Evolutionary conservation across 441 rosid genomes (phyloP).

Genomic region (Arabidopsis hybrid): DNA sequence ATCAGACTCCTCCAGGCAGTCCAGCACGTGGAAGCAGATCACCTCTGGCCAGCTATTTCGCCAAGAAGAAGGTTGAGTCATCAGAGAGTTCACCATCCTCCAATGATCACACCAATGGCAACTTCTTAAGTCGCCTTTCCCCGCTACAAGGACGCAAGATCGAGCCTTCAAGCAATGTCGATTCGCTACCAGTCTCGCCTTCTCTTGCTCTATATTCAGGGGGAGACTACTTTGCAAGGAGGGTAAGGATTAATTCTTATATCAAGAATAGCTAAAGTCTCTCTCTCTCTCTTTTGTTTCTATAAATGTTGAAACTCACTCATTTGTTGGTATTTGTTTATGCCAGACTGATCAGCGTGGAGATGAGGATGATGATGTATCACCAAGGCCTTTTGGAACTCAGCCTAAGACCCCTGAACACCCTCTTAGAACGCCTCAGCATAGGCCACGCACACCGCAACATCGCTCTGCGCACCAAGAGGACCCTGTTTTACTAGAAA

Average conservation of each 20-base stretch:
- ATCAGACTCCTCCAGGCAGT: conserved; percentile 31
- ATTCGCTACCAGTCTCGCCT: conserved; percentile 39
- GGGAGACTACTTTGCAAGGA: conserved; percentile 38
- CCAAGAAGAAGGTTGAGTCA: conserved; percentile 41
- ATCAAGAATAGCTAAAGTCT: background rate
- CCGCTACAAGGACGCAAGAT: conserved; percentile 30
- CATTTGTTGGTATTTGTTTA: conserved; percentile 9
- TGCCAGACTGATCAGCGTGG: conserved; percentile 15
- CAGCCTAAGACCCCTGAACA: conserved; percentile 44
- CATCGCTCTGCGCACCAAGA: conserved; percentile 24
- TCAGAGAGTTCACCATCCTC: conserved; percentile 30
- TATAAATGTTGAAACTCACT: conserved; percentile 24
- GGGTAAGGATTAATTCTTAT: conserved; percentile 19
- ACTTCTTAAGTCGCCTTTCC: conserved; percentile 43
- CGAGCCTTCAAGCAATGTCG: conserved; percentile 15
- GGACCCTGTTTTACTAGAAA: conserved; percentile 15
- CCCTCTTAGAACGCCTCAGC: conserved; percentile 40
- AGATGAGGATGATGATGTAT: conserved; percentile 36
- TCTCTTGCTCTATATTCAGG: conserved; percentile 34
- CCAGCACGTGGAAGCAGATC: conserved; percentile 44
- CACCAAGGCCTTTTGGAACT: conserved; percentile 39
- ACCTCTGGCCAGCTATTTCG: conserved; percentile 36
- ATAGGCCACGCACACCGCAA: conserved; percentile 39
- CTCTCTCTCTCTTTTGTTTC: background rate
- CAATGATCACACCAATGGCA: conserved; percentile 35